A percentile compares a stretch with the other conserved stretches of the same genome.
Evolutionary conservation across 2,329 filamentous ascomycete genomes (phyloP).

Genomic region (Claviceps pusilla): DNA sequence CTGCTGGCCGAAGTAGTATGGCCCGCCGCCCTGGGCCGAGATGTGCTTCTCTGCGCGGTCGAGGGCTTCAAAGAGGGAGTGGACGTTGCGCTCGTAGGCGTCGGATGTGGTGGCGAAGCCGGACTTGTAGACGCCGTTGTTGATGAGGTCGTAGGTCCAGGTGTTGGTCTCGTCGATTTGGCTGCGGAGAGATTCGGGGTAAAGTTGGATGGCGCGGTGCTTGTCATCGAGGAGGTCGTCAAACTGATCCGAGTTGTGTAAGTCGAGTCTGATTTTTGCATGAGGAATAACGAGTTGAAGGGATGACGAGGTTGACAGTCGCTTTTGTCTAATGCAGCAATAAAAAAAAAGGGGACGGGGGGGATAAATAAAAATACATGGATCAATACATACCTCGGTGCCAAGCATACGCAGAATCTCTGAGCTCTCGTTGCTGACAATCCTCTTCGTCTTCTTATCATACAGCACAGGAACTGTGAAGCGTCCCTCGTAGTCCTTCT

Average conservation of each 20-base stretch:
- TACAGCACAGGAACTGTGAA: conserved; percentile 83
- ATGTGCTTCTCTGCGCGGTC: conserved; percentile 65
- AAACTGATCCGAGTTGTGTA: conserved; percentile 30
- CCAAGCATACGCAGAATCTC: conserved; percentile 90
- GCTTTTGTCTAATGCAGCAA: no score
- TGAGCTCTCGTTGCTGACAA: conserved; percentile 83
- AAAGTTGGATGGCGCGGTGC: conserved; percentile 48
- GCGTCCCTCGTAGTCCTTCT: conserved; percentile 57
- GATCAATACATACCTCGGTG: conserved; percentile 38
- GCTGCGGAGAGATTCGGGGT: conserved; percentile 46
- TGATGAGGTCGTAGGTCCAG: conserved; percentile 66
- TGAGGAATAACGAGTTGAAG: no score
- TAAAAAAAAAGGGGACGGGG: neutral
- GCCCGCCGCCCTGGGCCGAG: conserved; percentile 28
- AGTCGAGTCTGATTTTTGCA: neutral
- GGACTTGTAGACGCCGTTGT: conserved; percentile 58
- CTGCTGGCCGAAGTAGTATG: conserved; percentile 59
- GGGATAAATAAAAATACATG: neutral
- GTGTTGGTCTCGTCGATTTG: conserved; percentile 64
- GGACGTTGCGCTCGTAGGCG: conserved; percentile 65
- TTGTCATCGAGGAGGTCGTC: conserved; percentile 50
- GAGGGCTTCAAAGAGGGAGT: conserved; percentile 57
- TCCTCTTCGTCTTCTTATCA: conserved; percentile 58
- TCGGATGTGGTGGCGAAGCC: conserved; percentile 76
- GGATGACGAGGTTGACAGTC: no score